Conservation (phyloP, 2,329 filamentous ascomycete genomes). For the Sphaerostilbella broomeana region DNA sequence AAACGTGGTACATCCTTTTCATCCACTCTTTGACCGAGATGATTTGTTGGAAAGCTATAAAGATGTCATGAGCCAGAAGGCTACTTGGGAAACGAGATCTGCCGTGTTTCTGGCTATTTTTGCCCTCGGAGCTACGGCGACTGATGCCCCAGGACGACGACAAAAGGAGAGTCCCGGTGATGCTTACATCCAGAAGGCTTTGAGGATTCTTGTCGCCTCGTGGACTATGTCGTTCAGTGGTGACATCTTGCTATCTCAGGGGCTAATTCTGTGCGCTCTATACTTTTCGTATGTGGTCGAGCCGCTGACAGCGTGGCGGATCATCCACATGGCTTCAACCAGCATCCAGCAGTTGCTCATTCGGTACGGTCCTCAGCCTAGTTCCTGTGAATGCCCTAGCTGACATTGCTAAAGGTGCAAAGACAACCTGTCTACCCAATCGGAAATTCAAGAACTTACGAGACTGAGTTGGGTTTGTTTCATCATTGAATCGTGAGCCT, state of each 20-base stretch:
- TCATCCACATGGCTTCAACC: constrained; percentile 18
- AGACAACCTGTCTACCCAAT: constrained; percentile 9
- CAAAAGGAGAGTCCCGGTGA: constrained; percentile 10
- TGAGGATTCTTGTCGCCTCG: constrained; percentile 14
- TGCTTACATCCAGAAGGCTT: constrained; percentile 9
- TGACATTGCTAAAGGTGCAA: constrained; percentile 5
- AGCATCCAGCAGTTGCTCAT: constrained; percentile 17
- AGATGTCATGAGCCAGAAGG: constrained; percentile 8
- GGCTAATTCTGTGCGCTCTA: constrained; percentile 14
- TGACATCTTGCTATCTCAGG: constrained; percentile 12
- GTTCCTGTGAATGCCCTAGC: background rate
- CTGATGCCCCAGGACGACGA: constrained; percentile 6
- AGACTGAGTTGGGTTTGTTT: constrained; percentile 22
- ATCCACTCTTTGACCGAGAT: constrained; percentile 14
- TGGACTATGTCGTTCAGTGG: constrained; percentile 14
- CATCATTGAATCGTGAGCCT: constrained; percentile 19
- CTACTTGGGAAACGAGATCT: constrained; percentile 10
- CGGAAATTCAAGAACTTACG: constrained; percentile 15
- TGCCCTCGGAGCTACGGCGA: constrained; percentile 13
- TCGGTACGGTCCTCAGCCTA: constrained; percentile 2
- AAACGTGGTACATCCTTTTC: constrained; percentile 12
- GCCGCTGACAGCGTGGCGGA: constrained; percentile 17
- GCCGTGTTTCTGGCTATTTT: constrained; percentile 14
- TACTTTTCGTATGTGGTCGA: constrained; percentile 16
- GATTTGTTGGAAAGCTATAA: constrained; percentile 10